These are phyloP conservation scores for Xerocomus brunneocitrinus DNA, from an alignment of 768 basidiomycete genomes.

Conservation along the genomic window DNA sequence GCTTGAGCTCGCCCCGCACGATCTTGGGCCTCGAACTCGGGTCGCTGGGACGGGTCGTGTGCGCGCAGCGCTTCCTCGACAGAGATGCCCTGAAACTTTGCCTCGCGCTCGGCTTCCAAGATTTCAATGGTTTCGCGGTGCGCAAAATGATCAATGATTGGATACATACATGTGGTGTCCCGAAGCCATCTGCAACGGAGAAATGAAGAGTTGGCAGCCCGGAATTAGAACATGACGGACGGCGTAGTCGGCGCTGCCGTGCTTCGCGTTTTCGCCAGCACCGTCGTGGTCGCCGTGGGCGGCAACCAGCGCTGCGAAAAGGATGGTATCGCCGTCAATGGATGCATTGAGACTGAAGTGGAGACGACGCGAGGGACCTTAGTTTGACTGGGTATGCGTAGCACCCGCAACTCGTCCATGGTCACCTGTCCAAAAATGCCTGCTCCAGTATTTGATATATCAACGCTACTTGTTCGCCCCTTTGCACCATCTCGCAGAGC, in stretches of 20 bases:
- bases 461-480: too few relatives aligned
- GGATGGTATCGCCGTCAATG: conserved; percentile 40
- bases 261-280: conserved; percentile 57
- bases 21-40: conserved; percentile 44
- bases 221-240: conserved; percentile 58
- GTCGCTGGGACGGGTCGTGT: conserved; percentile 39
- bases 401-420: too few relatives aligned
- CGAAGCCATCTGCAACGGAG: conserved; percentile 66
- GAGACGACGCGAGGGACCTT: neutral
- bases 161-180: conserved; percentile 77
- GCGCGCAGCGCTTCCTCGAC: conserved; percentile 63
- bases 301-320: conserved; percentile 29
- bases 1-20: conserved; percentile 53
- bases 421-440: too few relatives aligned
- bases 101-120: conserved; percentile 79
- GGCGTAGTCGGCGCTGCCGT: conserved; percentile 55
- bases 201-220: conserved; percentile 10
- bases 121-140: conserved; percentile 84
- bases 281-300: conserved; percentile 65
- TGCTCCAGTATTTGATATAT: too few relatives aligned
- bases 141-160: conserved; percentile 73
- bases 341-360: conserved; percentile 40
- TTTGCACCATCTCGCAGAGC: too few relatives aligned
- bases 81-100: conserved; percentile 75
- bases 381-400: too few relatives aligned